Base-by-base conservation (phyloP, 148 eudicot species). In the Rhododendron simsii region DNA sequence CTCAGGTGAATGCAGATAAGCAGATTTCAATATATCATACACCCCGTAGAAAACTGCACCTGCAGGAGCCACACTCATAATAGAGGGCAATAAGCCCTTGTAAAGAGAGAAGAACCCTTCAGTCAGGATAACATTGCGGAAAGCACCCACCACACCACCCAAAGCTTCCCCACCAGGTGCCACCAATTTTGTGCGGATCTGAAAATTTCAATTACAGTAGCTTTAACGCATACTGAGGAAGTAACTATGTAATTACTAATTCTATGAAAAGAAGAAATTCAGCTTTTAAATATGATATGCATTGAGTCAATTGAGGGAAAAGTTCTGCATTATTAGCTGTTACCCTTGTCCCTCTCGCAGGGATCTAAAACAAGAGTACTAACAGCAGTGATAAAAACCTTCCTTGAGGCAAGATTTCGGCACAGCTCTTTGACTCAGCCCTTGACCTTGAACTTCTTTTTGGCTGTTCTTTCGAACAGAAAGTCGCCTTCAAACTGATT, bases 11-110 rank as follows among this genome's bases (percentile, higher is more conserved):
- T 85, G 93, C 71, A 91, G 88, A 86, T 91, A 92, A 37, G 91
- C 88, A 78, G 96, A 86, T 86, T 93, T 92, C 80, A 93, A 89
- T 21, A 89, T 85, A 88, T 93, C 96, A 85, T 91, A 92, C 57
- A 93, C 93, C 35, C 94, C 93, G 80, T 93, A 92, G 84, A 93
- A 93, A 74, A 93, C 96, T 63, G 93, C 96, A 88, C 91, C 91
- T 4, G 94, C 88, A 83, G 95, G 95, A 85, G 95, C 94, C 81
- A 93, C 87, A 87, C 95, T 92, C 57, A 92, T 88, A 73, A 93
- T 91, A 51, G 96, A 93, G 79, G 94, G 94, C 61, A 93, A 65
- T 86, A 93, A 89, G 83, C 94, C 94, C 87, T 89, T 93, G 86
- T 93, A 93, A 76, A 93, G 96, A 65, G 96, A 90, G 79, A 92